phyloP scores from a whole-genome alignment of 331 rosid genomes.

The Erythrophleum ivorense region DNA sequence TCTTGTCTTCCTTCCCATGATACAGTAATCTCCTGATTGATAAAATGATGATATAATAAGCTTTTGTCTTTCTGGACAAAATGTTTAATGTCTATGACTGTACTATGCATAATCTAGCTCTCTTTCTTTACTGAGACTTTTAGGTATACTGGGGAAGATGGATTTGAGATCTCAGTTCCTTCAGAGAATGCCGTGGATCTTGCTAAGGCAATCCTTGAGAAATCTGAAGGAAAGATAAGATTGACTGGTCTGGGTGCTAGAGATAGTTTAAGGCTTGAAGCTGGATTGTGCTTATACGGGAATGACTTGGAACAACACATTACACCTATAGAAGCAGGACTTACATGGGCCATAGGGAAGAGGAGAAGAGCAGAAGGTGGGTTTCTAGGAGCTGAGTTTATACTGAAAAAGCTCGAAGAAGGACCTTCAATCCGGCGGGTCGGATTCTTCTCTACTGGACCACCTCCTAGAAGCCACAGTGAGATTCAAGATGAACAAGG shows the following conservation, averaged over 20 bases:
- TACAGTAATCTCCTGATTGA: not conserved
- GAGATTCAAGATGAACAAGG: conserved; percentile 90
- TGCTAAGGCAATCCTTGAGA: conserved; percentile 90
- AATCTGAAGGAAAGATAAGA: conserved; percentile 86
- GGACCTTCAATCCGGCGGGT: conserved; percentile 18
- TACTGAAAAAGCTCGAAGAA: conserved; percentile 15
- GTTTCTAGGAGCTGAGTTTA: conserved; percentile 15
- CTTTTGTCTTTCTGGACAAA: conserved; percentile 26
- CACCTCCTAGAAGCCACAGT: conserved; percentile 96
- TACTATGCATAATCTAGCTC: not conserved
- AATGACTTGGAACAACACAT: conserved; percentile 81
- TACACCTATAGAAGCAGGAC: conserved; percentile 97
- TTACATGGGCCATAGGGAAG: conserved; percentile 96
- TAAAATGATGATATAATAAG: not conserved
- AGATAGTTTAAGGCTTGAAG: conserved; percentile 93
- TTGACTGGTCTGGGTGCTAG: conserved; percentile 92
- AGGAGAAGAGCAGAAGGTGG: conserved; percentile 98
- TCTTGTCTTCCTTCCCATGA: not conserved
- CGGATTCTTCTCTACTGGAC: conserved; percentile 79
- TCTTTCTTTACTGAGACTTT: conserved; percentile 33
- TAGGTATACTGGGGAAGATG: conserved; percentile 99
- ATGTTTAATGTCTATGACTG: conserved; percentile 11
- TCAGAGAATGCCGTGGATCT: conserved; percentile 86
- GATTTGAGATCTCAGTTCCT: conserved; percentile 97
- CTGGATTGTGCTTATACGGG: conserved; percentile 68